Base-by-base conservation (phyloP, 352 stramenopile genomes). In the Bremia lactucae region DNA sequence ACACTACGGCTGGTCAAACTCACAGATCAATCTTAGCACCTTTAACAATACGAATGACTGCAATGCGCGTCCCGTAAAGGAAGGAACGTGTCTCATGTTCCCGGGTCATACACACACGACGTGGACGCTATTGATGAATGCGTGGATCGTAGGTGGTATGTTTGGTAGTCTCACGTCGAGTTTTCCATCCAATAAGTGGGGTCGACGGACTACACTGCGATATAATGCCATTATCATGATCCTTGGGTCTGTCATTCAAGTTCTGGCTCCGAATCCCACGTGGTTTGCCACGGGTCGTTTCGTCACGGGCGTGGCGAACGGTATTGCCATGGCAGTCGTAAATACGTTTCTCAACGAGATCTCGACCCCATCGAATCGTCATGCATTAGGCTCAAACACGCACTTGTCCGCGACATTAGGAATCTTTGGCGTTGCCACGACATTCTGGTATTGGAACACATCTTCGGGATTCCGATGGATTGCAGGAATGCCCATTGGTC, bases 111-210 rank as follows among this genome's bases (percentile, higher is more conserved):
- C 67, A 1, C 46, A 55, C 14, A 55, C 37, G 18, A 46, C 74
- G 25, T 85, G 72, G 72, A 72, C 53, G 11, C 63, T 62, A 10
- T 49, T 75, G 15, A 56, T 79, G 2, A 78, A 80, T 42, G 53
- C 55, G 20, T 83, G 69, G 69, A 65, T 83, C 44, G 49, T 78
- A n/a, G 69, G 67, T 13, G 72, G 64, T 7, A 75, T 74, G 55
- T 46, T 76, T 46, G 72, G 72, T 6, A 58, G 53, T 31, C 44
- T 84, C 14, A 28, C 52, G 18, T 70, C 55, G n/a, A 58, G 60
- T 0, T 37, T 47, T n/a, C 40, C 65, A 16, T 55, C 64, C 0
- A 69, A 82, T 49, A 46, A 48, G n/a, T 75, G 55, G 14, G 68
- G 72, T 18, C 72, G 63, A 31, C 62, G 61, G 16, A 68, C 42